Conservation (phyloP, 2,329 filamentous ascomycete species). For the Ceratocystis destructans region DNA sequence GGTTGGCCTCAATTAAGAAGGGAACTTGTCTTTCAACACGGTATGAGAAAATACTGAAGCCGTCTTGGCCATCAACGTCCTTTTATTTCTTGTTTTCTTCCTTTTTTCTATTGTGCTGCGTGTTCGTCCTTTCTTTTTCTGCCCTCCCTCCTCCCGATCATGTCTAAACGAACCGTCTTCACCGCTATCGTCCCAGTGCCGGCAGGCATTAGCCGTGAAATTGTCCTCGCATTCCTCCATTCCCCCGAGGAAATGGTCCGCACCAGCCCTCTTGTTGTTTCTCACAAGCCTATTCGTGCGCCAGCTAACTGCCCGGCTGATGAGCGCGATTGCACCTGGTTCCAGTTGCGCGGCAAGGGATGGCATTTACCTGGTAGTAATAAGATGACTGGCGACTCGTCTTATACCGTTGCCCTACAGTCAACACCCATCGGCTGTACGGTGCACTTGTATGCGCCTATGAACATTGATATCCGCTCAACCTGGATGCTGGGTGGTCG, state of each 20-base stretch:
- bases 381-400: constrained; percentile 42
- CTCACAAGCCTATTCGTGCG: constrained; percentile 53
- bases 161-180: constrained; percentile 59
- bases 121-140: not conserved
- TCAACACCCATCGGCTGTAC: constrained; percentile 59
- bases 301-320: constrained; percentile 54
- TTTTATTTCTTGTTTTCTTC: not conserved
- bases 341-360: constrained; percentile 63
- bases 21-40: not conserved
- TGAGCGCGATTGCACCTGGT: constrained; percentile 60
- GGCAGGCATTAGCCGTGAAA: constrained; percentile 48
- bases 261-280: constrained; percentile 68
- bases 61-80: not conserved
- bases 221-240: constrained; percentile 63
- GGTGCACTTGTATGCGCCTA: constrained; percentile 72
- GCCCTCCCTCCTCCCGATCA: constrained; percentile 24
- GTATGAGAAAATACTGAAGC: not conserved
- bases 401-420: constrained; percentile 69
- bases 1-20: too few relatives aligned
- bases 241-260: constrained; percentile 75
- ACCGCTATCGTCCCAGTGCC: constrained; percentile 71
- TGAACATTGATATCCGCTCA: constrained; percentile 64
- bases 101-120: not conserved
- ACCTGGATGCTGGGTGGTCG: constrained; percentile 66
- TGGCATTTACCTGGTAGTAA: constrained; percentile 54